Conservation (phyloP, 208 protist genomes). For the Trichomonas tenax region DNA sequence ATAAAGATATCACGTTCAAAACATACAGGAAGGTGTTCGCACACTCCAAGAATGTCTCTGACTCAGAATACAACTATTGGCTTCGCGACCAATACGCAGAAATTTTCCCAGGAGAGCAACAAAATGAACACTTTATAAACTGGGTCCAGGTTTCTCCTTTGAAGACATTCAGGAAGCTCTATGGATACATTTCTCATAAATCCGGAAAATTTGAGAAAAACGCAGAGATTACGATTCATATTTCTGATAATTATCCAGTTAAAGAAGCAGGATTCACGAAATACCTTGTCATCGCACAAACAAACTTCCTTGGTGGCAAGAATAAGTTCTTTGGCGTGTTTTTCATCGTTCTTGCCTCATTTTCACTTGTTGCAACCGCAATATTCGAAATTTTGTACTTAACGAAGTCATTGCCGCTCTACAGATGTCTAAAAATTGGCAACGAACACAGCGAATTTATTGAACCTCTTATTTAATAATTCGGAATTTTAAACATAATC, state of each 20-base stretch:
- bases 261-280: conserved; percentile 71
- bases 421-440: neutral
- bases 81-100: neutral
- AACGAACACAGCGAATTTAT: neutral
- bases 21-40: neutral
- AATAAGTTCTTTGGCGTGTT: conserved; percentile 72
- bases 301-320: conserved; percentile 74
- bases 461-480: neutral
- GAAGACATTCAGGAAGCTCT: conserved; percentile 87
- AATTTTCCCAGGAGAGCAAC: neutral
- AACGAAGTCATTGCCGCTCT: neutral
- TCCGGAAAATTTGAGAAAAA: neutral
- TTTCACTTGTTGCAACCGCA: neutral
- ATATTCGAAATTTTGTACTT: neutral
- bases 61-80: neutral
- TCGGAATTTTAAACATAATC: too few species aligned
- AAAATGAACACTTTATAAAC: conserved; percentile 88
- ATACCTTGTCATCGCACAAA: conserved; percentile 68
- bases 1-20: neutral
- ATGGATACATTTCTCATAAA: conserved; percentile 64
- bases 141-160: conserved; percentile 86
- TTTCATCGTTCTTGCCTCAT: conserved; percentile 65
- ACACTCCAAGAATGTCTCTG: neutral
- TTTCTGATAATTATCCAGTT: conserved; percentile 48
- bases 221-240: neutral